Base-by-base conservation (phyloP, 805 yeast genomes). In the Saturnispora diversa region DNA sequence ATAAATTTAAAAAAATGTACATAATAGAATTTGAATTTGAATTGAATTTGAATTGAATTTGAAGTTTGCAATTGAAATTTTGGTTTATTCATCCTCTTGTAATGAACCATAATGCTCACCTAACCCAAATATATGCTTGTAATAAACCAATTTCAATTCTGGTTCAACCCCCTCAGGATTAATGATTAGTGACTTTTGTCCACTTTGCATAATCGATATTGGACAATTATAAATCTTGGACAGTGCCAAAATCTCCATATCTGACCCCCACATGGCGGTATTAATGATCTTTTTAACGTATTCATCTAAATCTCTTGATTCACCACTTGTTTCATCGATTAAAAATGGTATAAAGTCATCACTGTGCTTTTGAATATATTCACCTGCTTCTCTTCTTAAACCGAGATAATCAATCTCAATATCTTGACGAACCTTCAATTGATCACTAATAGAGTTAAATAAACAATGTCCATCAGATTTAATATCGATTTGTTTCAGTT, bases 221-320 rank as follows among this genome's bases (percentile, higher is more conserved):
- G 87, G 84, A 49, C 84, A 77, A 44, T 79, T 68, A 51, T 69
- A 83, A n/a, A 74, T 75, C 44, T 75, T 70, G 1, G 94, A 70
- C 30, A 88, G 65, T 0, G 97, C 96, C 54, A 84, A 59, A 15
- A 90, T 77, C 64, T 90, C 98, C 66, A 86, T 66, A 52, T 92
- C 97, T 7, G 95, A 92, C 20, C 98, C 98, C 98, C 98, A 90
- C 68, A 84, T 74, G 0, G 94, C 78, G 0, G 95, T 85, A n/a
- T 59, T 66, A 44, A 73, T 82, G 43, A 90, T 68, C 46, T 78
- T 80, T 3, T 65, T 59, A 3, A 84, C 72, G 57, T 92, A 92
- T 17, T 74, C 74, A 28, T 73, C 79, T 22, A 88, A 60, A 47
- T 83, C 82, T 36, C 70, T 69, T 44, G 84, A 50, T 6, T 72